Base-by-base conservation (phyloP, 495 filamentous ascomycete genomes). In the Penicillium tannophilum region DNA sequence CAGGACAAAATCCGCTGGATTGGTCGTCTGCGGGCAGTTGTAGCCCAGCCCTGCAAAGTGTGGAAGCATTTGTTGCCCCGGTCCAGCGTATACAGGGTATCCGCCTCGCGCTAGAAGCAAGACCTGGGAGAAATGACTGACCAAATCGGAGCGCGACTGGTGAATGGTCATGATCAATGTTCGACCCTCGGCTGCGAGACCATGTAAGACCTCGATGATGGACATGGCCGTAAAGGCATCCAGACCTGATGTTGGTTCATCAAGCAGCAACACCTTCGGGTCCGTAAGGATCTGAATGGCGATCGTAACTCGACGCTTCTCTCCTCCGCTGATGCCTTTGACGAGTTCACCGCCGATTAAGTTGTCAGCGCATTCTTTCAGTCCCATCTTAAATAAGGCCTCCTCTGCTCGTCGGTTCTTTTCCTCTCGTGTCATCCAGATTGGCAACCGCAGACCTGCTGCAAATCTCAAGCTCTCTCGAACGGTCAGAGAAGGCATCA, bases 261-360 rank as follows among this genome's bases (percentile, higher is more conserved):
- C 89, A 1, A 91, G 75, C 12, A 91, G 67, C 12, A 92, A 69
- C 7, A 91, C 81, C 33, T 82, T 80, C 2, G 89, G 89, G 47
- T 90, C 87, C 4, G 87, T 90, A 28, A 91, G 76, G 54, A 91
- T 85, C 60, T 92, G 89, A 8, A 90, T 83, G 5, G 87, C 89
- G 62, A 92, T 91, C 6, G 86, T 85, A 10, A 91, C 86, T 57
- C 89, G 76, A 23, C 89, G 75, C 69, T 90, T 90, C 72, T 92
- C 88, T 23, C 89, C 89, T 11, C 89, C 89, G 47, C 86, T 90
- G 53, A 91, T 91, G 1, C 89, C 89, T 65, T 91, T 92, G 55
- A 86, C 75, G 20, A 88, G 72, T 6, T 90, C 85, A 62, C 80
- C 85, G 19, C 89, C 89, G 41, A 92, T 84, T 0, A 90, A 63